Percentiles rank a stretch among this genome's conserved stretches.
phyloP scores from a whole-genome alignment of 805 yeast genomes.

The Metschnikowia colocasiae region DNA sequence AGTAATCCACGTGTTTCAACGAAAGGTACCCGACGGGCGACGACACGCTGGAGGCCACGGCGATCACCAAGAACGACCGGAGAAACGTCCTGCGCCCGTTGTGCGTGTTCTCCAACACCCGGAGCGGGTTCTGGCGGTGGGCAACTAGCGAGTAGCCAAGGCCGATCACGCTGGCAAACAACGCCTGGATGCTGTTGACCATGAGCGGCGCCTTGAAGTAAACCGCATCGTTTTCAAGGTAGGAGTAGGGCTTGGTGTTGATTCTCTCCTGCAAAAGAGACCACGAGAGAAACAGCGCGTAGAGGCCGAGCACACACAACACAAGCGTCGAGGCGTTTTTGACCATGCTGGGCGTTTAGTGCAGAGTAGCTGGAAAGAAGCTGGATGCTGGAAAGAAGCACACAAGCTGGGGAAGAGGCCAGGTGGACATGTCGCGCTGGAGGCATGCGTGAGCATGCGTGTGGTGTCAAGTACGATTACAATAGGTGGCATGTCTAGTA shows the following conservation, averaged over 20 bases:
- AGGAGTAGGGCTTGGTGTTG: slow-evolving; percentile 70
- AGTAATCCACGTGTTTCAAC: slow-evolving; percentile 76
- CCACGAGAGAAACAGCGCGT: slow-evolving; percentile 87
- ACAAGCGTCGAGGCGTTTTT: slow-evolving; percentile 21
- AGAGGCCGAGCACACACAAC: slow-evolving; percentile 59
- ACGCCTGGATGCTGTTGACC: slow-evolving; percentile 71
- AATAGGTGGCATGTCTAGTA: too few relatives aligned
- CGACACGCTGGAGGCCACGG: slow-evolving; percentile 73
- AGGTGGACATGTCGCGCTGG: too few relatives aligned
- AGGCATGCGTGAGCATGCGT: too few relatives aligned
- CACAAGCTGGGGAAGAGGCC: too few relatives aligned
- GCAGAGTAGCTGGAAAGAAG: too few relatives aligned
- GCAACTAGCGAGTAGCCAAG: slow-evolving; percentile 46
- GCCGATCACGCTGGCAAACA: slow-evolving; percentile 70
- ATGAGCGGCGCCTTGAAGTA: slow-evolving; percentile 73
- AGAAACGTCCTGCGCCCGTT: slow-evolving; percentile 10
- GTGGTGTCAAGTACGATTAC: too few relatives aligned
- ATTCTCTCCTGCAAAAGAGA: slow-evolving; percentile 88
- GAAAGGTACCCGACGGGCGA: slow-evolving; percentile 81
- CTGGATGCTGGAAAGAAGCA: too few relatives aligned
- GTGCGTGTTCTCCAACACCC: slow-evolving; percentile 4
- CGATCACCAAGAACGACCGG: slow-evolving; percentile 47
- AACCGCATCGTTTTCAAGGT: slow-evolving; percentile 29
- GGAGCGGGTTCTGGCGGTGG: slow-evolving; percentile 21
- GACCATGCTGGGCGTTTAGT: not conserved